A percentile compares a stretch with the other conserved stretches of the same genome.
Evolutionary conservation across 2,329 filamentous ascomycete genomes (phyloP).

Genomic region (Zasmidium cellare): DNA sequence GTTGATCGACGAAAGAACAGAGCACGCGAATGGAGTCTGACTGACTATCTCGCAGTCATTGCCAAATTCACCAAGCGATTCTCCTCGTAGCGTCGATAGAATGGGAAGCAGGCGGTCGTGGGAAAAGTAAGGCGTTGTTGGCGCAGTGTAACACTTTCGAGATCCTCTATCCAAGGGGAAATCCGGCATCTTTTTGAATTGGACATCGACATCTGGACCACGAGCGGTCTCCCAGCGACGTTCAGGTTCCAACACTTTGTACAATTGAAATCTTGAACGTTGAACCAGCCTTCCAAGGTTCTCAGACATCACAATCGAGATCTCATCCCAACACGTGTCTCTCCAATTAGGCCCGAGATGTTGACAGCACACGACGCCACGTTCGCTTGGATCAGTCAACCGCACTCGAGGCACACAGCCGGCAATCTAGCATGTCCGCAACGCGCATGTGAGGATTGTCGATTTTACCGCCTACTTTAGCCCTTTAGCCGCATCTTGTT

Average conservation of each 20-base stretch:
- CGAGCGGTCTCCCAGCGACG: not conserved
- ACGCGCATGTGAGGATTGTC: not conserved
- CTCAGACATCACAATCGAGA: not conserved
- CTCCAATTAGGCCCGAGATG: not conserved
- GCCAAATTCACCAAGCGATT: conserved; percentile 93
- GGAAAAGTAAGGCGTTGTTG: conserved; percentile 17
- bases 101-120: not conserved
- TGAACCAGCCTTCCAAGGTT: not conserved
- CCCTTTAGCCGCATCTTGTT: not conserved
- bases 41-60: conserved; percentile 64
- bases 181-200: not conserved
- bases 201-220: not conserved
- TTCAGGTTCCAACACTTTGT: conserved; percentile 6
- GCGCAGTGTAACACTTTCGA: conserved; percentile 2
- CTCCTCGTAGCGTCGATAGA: conserved; percentile 50
- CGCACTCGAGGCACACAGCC: not conserved
- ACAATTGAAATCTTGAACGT: conserved; percentile 1
- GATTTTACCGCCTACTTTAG: not conserved
- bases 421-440: not conserved
- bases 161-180: not conserved
- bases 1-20: too few species aligned
- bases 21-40: too few species aligned
- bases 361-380: not conserved
- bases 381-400: not conserved
- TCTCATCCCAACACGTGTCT: not conserved